phyloP scores from a whole-genome alignment of 768 basidiomycete genomes.

The Pisolithus orientalis region DNA sequence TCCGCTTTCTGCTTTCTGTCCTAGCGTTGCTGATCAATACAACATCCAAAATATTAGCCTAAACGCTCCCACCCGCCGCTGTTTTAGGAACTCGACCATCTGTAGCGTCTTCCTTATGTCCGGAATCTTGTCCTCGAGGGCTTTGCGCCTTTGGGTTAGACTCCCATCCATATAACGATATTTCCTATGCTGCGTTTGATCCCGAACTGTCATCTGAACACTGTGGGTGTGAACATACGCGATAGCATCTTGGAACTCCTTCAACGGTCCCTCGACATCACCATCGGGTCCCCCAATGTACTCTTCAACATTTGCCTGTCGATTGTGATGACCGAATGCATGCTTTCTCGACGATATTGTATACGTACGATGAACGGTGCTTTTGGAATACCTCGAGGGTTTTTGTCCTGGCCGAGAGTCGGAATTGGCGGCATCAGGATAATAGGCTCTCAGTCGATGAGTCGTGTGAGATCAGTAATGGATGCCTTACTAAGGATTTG shows the following conservation, averaged over 20 bases:
- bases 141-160: slow-evolving; percentile 67
- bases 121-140: slow-evolving; percentile 91
- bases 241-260: slow-evolving; percentile 84
- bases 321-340: background rate
- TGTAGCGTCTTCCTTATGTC: slow-evolving; percentile 89
- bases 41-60: background rate
- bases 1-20: slow-evolving; percentile 49
- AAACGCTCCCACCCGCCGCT: slow-evolving; percentile 50
- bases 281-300: slow-evolving; percentile 76
- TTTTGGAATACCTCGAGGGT: slow-evolving; percentile 89
- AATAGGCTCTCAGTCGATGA: background rate
- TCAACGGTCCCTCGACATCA: slow-evolving; percentile 72
- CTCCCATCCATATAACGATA: slow-evolving; percentile 97
- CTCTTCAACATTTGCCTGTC: slow-evolving; percentile 79
- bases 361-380: slow-evolving; percentile 89
- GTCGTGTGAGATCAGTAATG: background rate
- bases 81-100: slow-evolving; percentile 81
- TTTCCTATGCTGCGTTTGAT: slow-evolving; percentile 58
- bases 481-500: background rate
- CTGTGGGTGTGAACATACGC: slow-evolving; percentile 53
- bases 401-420: slow-evolving; percentile 46
- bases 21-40: slow-evolving; percentile 27
- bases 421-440: slow-evolving; percentile 20
- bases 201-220: slow-evolving; percentile 8
- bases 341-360: background rate